Evolutionary conservation across 176 grass and related monocot species (phyloP).

Genomic region (Ampelocalamus luodianensis): DNA sequence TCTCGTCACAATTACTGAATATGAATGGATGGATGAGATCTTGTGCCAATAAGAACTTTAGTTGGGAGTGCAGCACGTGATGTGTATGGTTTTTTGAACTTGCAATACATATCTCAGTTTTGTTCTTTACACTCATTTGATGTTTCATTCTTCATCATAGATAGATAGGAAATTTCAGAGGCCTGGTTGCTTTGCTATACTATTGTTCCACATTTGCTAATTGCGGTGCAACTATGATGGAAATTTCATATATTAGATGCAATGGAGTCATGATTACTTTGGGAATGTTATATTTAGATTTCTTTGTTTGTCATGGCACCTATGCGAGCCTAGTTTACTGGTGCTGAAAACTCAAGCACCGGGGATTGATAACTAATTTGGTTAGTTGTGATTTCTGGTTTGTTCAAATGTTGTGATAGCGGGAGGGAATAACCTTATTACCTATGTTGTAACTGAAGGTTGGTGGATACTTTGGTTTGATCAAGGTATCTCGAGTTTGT

Average conservation of each 20-base stretch:
- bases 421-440: not conserved
- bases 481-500: not conserved
- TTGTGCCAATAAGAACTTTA: constrained; percentile 28
- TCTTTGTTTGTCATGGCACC: not conserved
- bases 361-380: not conserved
- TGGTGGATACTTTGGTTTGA: not conserved
- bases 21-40: constrained; percentile 4
- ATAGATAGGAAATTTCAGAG: not conserved
- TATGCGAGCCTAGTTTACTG: not conserved
- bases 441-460: not conserved
- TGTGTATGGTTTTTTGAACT: constrained; percentile 21
- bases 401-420: not conserved
- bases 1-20: not conserved
- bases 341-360: not conserved
- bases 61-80: not conserved
- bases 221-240: not conserved
- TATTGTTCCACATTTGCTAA: not conserved
- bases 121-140: not conserved
- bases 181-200: not conserved
- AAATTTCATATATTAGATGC: not conserved
- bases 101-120: not conserved
- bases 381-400: constrained; percentile 1
- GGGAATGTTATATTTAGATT: not conserved
- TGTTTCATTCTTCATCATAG: not conserved
- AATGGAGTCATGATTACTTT: not conserved